Conservation (phyloP, 257 asterid species). For the Solanum pinnatisectum region DNA sequence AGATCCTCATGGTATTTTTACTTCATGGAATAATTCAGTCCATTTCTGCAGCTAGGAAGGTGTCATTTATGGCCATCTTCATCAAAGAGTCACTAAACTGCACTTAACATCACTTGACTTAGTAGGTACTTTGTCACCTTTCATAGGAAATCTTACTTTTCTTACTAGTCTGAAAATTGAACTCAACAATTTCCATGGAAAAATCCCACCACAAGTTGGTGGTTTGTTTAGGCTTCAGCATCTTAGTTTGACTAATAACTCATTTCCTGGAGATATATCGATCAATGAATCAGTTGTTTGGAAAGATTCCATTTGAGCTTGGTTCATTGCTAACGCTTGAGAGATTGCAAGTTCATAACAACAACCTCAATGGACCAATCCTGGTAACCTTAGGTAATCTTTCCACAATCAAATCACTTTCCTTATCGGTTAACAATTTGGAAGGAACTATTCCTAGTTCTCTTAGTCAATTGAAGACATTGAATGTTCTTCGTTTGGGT, state of each 20-base stretch:
- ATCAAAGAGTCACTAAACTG: not conserved
- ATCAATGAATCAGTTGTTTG: not conserved
- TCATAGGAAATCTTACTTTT: constrained; percentile 4
- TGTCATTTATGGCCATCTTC: not conserved
- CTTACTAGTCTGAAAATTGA: not conserved
- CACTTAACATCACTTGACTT: not conserved
- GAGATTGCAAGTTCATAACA: not conserved
- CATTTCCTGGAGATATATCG: not conserved
- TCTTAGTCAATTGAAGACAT: not conserved
- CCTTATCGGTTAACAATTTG: not conserved
- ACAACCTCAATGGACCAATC: not conserved
- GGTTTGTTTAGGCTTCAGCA: not conserved
- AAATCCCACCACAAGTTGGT: constrained; percentile 7
- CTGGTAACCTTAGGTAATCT: not conserved
- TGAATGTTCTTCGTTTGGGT: not conserved
- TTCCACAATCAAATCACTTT: not conserved
- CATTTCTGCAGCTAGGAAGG: constrained; percentile 7
- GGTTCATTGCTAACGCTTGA: constrained; percentile 3
- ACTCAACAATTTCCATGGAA: not conserved
- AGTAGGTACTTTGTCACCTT: constrained; percentile 1
- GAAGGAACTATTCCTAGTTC: not conserved
- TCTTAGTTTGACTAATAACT: not conserved
- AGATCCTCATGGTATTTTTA: not conserved
- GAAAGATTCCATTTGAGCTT: not conserved
- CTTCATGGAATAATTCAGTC: constrained; percentile 9